These are phyloP conservation scores for Teunomyces funiuensis DNA, from an alignment of 805 yeast species.

Conservation along the genomic window DNA sequence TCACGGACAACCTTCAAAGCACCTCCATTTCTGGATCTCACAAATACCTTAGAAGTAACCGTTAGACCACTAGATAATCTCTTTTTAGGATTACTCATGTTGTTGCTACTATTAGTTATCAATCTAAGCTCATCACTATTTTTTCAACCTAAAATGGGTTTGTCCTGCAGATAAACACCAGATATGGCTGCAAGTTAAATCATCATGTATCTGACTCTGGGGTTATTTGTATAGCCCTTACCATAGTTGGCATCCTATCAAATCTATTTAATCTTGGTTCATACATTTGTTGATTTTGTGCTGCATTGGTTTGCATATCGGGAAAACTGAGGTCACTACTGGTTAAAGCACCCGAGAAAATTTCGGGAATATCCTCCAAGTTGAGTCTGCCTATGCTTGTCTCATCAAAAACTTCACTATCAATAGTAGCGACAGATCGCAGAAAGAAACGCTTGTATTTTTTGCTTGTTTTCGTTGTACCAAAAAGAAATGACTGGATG, in stretches of 20 bases:
- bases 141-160: not conserved
- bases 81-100: slow-evolving; percentile 28
- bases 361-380: not conserved
- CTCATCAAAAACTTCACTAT: too few species aligned
- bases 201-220: not conserved
- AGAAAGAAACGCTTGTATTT: not conserved
- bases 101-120: not conserved
- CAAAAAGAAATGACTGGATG: not conserved
- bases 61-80: slow-evolving; percentile 45
- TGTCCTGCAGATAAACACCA: not conserved
- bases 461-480: not conserved
- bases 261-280: not conserved
- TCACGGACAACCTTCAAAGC: slow-evolving; percentile 92
- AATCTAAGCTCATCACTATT: slow-evolving; percentile 7
- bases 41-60: slow-evolving; percentile 87
- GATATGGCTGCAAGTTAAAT: not conserved
- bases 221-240: not conserved
- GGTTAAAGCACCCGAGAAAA: not conserved
- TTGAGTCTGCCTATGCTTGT: not conserved
- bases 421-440: not conserved
- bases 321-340: not conserved
- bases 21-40: slow-evolving; percentile 83
- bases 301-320: not conserved
- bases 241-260: not conserved
- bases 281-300: not conserved